Percentiles rank a stretch among this genome's conserved stretches.
phyloP scores from a whole-genome alignment of 345 rosid genomes.

The Conringia planisiliqua region DNA sequence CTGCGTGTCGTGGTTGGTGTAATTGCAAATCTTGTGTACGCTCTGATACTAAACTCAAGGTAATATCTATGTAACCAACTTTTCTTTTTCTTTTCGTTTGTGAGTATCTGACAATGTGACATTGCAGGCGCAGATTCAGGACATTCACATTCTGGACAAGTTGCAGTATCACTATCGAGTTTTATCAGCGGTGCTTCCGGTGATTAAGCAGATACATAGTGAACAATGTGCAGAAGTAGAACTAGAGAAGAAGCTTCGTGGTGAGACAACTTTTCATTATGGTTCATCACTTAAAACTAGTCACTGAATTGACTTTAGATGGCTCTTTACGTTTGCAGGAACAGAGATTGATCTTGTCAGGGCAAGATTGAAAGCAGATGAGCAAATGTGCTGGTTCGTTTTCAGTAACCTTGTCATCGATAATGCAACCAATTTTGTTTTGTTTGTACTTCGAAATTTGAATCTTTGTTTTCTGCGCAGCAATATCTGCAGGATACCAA shows the following conservation, averaged over 20 bases:
- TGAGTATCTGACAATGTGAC: neutral
- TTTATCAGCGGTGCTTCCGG: conserved; percentile 70
- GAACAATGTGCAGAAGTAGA: conserved; percentile 71
- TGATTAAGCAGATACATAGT: conserved; percentile 62
- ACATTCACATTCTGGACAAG: conserved; percentile 71
- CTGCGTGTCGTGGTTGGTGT: conserved; percentile 79
- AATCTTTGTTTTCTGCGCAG: conserved; percentile 42
- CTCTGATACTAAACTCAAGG: conserved; percentile 59
- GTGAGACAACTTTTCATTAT: conserved; percentile 35
- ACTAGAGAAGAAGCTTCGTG: conserved; percentile 59
- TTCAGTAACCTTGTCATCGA: neutral
- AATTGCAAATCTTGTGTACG: conserved; percentile 73
- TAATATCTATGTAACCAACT: neutral
- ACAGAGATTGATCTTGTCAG: conserved; percentile 55
- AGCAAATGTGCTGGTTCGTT: conserved; percentile 84
- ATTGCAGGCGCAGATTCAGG: conserved; percentile 57
- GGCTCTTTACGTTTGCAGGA: conserved; percentile 43
- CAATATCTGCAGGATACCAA: conserved; percentile 74
- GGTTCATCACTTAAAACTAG: neutral
- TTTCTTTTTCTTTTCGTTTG: too few species aligned
- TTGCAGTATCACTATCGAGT: conserved; percentile 62
- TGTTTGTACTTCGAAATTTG: neutral
- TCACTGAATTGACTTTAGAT: neutral
- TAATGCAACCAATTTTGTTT: neutral
- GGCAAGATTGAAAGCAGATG: conserved; percentile 71